Evolutionary conservation across 495 filamentous ascomycete species (phyloP), one percentile per base, ranked within the genome.

Genomic region (Aspergillus nanangensis): DNA sequence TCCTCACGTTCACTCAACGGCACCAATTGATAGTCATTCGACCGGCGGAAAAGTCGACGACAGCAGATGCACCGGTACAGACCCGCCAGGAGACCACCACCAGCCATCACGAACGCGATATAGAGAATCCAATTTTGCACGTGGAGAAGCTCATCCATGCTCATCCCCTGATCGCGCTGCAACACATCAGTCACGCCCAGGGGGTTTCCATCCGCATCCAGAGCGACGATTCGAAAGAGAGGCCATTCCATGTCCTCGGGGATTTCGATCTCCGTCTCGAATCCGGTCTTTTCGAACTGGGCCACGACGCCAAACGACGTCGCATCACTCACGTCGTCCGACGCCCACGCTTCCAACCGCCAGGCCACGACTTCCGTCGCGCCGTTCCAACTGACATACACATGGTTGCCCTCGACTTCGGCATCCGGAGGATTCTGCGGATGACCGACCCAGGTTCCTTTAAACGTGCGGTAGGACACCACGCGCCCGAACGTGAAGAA

Each of bases 311-410:
- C 36, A n/a, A 51, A 53, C 8, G 44, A 25, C 3, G 41, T 24
- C 13, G 48, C 18, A 20, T 52, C 29, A 13, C 50, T 11, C 11
- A 29, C 11, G 22, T 53, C 44, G 3, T 40, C 48, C 2, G 40
- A 44, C 25, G 62, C 56, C 65, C 65, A 71, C 1, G 37, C 41
- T 38, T 69, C 61, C 14, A 71, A 38, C 20, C 47, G 52, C 67
- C 67, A 75, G 5, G 52, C 40, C 1, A 29, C 55, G 7, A 75
- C 66, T 50, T 75, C 71, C 0, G 69, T 75, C 0, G 71, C 71
- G 18, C 71, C 70, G 33, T 75, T 75, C 71, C 71, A 75, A 45
- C 66, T 70, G 14, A 66, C 65, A 35, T 65, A 71, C 4, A 70
- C 49, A 14, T 41, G 50, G 15, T 65, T 54, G 4, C 45, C 58